phyloP scores from a whole-genome alignment of 1,284 basidiomycete genomes.

The Cutaneotrichosporon dermatis region DNA sequence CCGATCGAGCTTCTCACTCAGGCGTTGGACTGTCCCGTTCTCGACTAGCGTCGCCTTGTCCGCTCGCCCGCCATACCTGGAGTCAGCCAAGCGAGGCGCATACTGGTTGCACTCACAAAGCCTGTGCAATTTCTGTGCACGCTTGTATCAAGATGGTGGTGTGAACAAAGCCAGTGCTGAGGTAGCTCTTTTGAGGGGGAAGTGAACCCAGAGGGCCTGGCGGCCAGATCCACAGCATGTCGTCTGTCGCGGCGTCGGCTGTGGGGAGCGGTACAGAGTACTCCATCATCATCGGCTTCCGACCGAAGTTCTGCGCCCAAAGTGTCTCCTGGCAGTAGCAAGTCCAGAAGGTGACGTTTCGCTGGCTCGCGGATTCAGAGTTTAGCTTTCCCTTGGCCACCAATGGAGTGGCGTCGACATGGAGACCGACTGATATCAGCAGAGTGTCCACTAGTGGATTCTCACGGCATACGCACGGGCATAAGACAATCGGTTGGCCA shows the following conservation, averaged over 20 bases:
- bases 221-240: constrained; percentile 24
- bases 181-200: constrained; percentile 9
- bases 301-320: constrained; percentile 33
- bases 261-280: constrained; percentile 22
- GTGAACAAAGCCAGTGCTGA: constrained; percentile 12
- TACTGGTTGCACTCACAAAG: constrained; percentile 1
- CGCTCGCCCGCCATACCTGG: constrained; percentile 3
- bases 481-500: constrained; percentile 22
- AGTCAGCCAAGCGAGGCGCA: background rate
- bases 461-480: constrained; percentile 20
- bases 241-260: constrained; percentile 23
- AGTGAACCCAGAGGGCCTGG: constrained; percentile 1
- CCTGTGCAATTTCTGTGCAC: constrained; percentile 6
- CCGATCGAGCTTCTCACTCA: constrained; percentile 52
- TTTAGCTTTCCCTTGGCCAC: constrained; percentile 20
- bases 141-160: constrained; percentile 10
- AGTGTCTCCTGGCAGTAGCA: constrained; percentile 30
- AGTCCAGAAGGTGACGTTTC: constrained; percentile 31
- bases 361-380: constrained; percentile 18
- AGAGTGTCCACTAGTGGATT: too few relatives aligned
- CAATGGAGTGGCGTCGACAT: constrained; percentile 22
- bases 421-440: constrained; percentile 23
- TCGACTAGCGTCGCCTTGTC: constrained; percentile 13
- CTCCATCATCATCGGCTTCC: constrained; percentile 22
- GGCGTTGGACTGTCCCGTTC: constrained; percentile 6